phyloP scores from a whole-genome alignment of 345 rosid species.

The Populus ilicifolia region DNA sequence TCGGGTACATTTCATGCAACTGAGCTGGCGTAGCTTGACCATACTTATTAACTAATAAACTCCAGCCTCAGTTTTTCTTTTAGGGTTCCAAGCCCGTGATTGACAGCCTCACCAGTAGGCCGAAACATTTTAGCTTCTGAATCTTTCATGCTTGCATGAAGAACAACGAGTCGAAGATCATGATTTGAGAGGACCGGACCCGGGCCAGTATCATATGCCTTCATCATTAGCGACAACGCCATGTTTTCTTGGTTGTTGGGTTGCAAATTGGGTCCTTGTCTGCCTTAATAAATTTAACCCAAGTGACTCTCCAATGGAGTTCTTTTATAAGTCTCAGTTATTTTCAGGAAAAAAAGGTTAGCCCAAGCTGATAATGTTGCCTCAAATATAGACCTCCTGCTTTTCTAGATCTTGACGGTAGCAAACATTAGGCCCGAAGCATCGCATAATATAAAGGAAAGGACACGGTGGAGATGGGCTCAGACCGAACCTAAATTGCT shows the following conservation, averaged over 20 bases:
- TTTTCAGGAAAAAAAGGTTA: not conserved
- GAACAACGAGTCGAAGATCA: not conserved
- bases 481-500: too few relatives aligned
- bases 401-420: not conserved
- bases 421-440: not conserved
- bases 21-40: constrained; percentile 5
- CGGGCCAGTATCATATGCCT: not conserved
- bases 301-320: not conserved
- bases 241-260: not conserved
- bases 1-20: constrained; percentile 14
- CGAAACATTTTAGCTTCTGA: constrained; percentile 1
- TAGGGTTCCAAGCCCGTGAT: not conserved
- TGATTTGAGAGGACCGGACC: not conserved
- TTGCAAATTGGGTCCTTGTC: not conserved
- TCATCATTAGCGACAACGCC: not conserved
- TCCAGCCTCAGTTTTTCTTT: not conserved
- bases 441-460: not conserved
- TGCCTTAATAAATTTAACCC: not conserved
- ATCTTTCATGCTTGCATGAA: not conserved
- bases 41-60: not conserved
- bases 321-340: not conserved
- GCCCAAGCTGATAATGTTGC: not conserved
- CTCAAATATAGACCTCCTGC: not conserved
- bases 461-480: not conserved
- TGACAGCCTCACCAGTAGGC: not conserved